Evolutionary conservation across 1,284 basidiomycete genomes (phyloP), one percentile per base, ranked within the genome.

Genomic region (Cryptococcus sp.): DNA sequence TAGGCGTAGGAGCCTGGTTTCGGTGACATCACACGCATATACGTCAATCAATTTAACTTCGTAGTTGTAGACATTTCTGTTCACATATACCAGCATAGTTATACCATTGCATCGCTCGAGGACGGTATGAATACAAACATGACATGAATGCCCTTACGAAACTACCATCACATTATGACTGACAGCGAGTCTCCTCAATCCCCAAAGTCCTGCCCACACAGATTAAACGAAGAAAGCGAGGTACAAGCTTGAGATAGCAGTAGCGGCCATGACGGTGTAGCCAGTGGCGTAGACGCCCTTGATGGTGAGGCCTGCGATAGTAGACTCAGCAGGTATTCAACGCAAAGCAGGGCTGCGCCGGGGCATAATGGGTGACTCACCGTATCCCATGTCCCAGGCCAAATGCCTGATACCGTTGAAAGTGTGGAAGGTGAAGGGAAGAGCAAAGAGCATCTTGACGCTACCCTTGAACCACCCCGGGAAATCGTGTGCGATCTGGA

Each of bases 401-500:
- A 99, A 81, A 83, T 99, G 95, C 52, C 95, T 85, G 52, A 98
- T 62, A 5, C 95, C 95, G 79, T 98, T 98, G 77, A 86, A 85
- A 7, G 85, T 84, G 81, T 99, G 95, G 86, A 88, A 97, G 35
- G 90, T 85, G 76, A 94, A 93, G 1, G 93, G 90, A 5, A 85
- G 82, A 20, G 91, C 91, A 47, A 95, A 82, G 58, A 90, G 69
- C 48, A 85, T 79, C 80, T 96, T 96, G 61, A 83, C 86, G 10
- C 84, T 78, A 57, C 86, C 84, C 80, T 95, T 94, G 67, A 88
- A 80, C 64, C 82, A 84, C 13, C 86, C 85, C 5, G 90, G 91
- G 20, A 93, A 81, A 22, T 68, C 71, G 55, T 65, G 62, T 17
- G 90, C 85, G 59, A 88, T 77, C 66, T 89, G 87, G 62, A 96